A percentile compares a stretch with the other conserved stretches of the same genome.
phyloP scores from a whole-genome alignment of 2,329 filamentous ascomycete genomes.

The Colletotrichum ledebouriae region DNA sequence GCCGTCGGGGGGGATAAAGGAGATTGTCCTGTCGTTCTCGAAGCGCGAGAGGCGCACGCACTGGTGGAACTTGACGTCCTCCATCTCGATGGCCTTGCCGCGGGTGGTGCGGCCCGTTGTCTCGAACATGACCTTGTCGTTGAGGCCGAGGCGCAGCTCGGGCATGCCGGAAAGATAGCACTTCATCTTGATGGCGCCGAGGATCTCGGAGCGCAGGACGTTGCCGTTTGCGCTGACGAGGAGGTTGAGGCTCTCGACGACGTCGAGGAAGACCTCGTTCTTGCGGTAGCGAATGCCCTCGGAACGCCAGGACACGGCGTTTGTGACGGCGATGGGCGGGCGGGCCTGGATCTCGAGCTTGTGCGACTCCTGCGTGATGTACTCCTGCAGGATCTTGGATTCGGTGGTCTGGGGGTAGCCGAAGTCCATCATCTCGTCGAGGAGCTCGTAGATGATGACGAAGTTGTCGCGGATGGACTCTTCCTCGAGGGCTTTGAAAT shows the following conservation, averaged over 20 bases:
- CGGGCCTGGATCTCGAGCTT: conserved; percentile 97
- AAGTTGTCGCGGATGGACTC: conserved; percentile 99
- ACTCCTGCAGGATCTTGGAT: conserved; percentile 98
- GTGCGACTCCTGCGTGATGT: conserved; percentile 99
- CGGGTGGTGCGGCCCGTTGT: conserved; percentile 93
- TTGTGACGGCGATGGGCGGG: conserved; percentile 97
- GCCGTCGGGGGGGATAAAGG: conserved; percentile 97
- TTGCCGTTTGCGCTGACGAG: conserved; percentile 95
- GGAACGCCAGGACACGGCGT: conserved; percentile 97
- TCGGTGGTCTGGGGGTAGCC: conserved; percentile 99
- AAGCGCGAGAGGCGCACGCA: conserved; percentile 96
- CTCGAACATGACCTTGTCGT: conserved; percentile 99
- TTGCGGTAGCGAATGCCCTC: conserved; percentile 99
- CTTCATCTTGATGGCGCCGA: conserved; percentile 99
- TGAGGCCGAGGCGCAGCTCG: conserved; percentile 91
- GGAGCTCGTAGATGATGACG: conserved; percentile 97
- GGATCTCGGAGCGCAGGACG: conserved; percentile 93
- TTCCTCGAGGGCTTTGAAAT: conserved; percentile 99
- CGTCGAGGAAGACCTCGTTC: conserved; percentile 99
- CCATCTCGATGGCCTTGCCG: conserved; percentile 99
- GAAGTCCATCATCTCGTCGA: conserved; percentile 99
- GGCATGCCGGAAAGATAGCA: conserved; percentile 99
- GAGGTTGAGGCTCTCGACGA: conserved; percentile 95
- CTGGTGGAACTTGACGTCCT: conserved; percentile 99
- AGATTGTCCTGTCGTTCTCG: conserved; percentile 98